A percentile compares a stretch with the other conserved stretches of the same genome.
phyloP scores from a whole-genome alignment of 257 asterid species.

The Cinchona pubescens region DNA sequence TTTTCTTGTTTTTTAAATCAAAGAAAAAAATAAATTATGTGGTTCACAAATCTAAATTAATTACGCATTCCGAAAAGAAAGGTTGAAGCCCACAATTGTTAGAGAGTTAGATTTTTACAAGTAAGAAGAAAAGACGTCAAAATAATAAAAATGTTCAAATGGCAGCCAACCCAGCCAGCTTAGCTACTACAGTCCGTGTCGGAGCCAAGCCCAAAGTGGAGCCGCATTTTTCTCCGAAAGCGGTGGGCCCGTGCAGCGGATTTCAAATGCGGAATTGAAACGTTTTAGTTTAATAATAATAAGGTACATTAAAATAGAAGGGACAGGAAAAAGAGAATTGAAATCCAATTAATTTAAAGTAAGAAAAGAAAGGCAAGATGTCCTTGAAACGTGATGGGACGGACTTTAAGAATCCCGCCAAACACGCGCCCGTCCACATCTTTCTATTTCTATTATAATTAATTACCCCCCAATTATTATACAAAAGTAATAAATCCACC shows the following conservation, averaged over 20 bases:
- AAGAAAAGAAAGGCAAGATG: slow-evolving; percentile 20
- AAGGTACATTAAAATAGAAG: slow-evolving; percentile 18
- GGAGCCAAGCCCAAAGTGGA: not conserved
- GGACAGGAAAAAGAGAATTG: slow-evolving; percentile 22
- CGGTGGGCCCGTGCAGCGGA: slow-evolving; percentile 33
- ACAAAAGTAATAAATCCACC: not conserved
- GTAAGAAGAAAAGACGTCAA: too few species aligned
- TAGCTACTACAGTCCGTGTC: not conserved
- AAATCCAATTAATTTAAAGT: slow-evolving; percentile 14
- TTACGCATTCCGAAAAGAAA: too few species aligned
- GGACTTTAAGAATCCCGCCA: slow-evolving; percentile 23
- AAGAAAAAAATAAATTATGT: too few species aligned
- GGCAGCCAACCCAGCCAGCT: not conserved
- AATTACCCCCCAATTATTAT: not conserved
- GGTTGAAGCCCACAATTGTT: too few species aligned
- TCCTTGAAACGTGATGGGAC: slow-evolving; percentile 39
- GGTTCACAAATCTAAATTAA: too few species aligned
- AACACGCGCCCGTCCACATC: slow-evolving; percentile 36
- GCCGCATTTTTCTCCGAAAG: slow-evolving; percentile 17
- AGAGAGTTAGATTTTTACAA: too few species aligned
- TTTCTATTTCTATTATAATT: not conserved
- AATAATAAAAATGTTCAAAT: too few species aligned
- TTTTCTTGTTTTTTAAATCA: too few species aligned
- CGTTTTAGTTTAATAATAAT: slow-evolving; percentile 14
- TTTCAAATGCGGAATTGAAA: slow-evolving; percentile 32